Evolutionary conservation across 306 rosid species (phyloP), one percentile per base, ranked within the genome.

Genomic region (Malus sieversii): DNA sequence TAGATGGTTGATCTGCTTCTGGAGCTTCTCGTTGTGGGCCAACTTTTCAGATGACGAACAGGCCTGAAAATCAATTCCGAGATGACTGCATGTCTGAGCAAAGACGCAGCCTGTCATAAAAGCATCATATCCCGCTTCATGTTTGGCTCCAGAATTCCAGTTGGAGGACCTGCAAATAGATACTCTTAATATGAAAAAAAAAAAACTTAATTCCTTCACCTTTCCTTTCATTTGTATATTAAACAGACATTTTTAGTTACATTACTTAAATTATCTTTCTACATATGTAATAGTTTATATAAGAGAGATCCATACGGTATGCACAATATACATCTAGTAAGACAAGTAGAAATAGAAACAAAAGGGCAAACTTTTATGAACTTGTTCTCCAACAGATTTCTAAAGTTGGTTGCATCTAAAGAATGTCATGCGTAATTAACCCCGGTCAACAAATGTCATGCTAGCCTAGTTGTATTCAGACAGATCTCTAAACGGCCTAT

Each of bases 121-220:
- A 79, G 99, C 99, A 85, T 95, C 99, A 70, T 90, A 92, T 59
- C 99, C 97, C 22, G 99, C 99, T 79, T 92, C 99, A 67, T 95
- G 99, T 81, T 86, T 92, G 83, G 88, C 97, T 62, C 99, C 99
- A 53, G 97, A 91, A 64, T 89, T 95, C 99, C 99, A 95, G 82
- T 83, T 87, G 71, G 89, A 87, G 57, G 92, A 90, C 81, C 99
- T 95, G 90, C 84, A 84, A 80, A 78, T 62, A 83, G 11, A 85
- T 62, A 72, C 32, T 58, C 29, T 30, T 6, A 42, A 42, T 59
- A 45, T 33, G 77, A 18, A 71, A 75, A 75, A 63, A 35, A 35
- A 59, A 63, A 38, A 38, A 59, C 42, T 75, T 74, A 73, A 73
- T 40, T 32, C 74, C 35, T 77, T 25, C 55, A 48, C 68, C 20